phyloP scores from a whole-genome alignment of 1,284 basidiomycete genomes.

The Ceratorhiza oryzae-sativae region DNA sequence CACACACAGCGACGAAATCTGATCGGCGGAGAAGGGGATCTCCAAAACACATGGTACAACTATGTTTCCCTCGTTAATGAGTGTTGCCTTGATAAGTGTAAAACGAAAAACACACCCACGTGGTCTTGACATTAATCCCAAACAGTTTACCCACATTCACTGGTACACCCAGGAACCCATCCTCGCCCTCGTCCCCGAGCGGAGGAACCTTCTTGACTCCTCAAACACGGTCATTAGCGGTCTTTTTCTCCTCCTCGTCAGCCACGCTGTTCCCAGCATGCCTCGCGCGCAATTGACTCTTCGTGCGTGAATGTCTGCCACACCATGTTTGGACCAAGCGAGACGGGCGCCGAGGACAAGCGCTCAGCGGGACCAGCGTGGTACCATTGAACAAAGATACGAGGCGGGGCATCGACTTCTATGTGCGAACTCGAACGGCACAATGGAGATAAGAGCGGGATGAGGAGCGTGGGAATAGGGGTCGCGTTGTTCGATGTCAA shows the following conservation, averaged over 20 bases:
- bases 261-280: conserved; percentile 44
- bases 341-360: conserved; percentile 41
- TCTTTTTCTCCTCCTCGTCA: conserved; percentile 41
- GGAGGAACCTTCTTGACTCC: conserved; percentile 39
- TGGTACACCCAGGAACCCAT: conserved; percentile 44
- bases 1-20: conserved; percentile 58
- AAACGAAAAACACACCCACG: conserved; percentile 45
- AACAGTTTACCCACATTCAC: conserved; percentile 48
- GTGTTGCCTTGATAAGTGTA: no score
- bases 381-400: conserved; percentile 42
- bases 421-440: not conserved
- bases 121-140: conserved; percentile 48
- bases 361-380: conserved; percentile 41
- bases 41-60: conserved; percentile 61
- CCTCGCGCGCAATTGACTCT: conserved; percentile 47
- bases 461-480: not conserved
- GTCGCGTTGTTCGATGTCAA: not conserved
- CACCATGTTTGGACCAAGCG: conserved; percentile 37
- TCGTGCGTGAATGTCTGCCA: conserved; percentile 47
- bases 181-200: conserved; percentile 9
- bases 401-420: not conserved
- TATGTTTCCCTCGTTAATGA: conserved; percentile 37
- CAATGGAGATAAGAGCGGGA: no score
- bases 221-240: conserved; percentile 8
- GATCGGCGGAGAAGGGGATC: conserved; percentile 54